Evolutionary conservation across 495 filamentous ascomycete genomes (phyloP), one percentile per base, ranked within the genome.

Genomic region (Articulospora tetracladia): DNA sequence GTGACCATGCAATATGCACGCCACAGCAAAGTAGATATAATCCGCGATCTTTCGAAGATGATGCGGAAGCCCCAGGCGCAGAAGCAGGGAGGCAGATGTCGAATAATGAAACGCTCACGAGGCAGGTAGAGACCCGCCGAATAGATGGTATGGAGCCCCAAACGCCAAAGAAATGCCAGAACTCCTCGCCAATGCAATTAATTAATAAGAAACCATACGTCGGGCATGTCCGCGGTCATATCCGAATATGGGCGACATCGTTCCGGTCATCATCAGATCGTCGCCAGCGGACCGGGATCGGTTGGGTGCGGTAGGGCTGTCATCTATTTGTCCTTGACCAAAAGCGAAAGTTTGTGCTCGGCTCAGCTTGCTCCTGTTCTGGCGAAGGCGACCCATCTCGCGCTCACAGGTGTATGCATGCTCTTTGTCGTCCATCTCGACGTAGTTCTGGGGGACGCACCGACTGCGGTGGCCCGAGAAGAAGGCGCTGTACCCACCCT

Each of bases 261-360:
- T 82, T 51, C 55, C 65, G 80, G 68, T 82, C 77, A 74, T 75
- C 34, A 72, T 63, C 2, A 83, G 78, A 23, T 80, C 75, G 56
- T 76, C 74, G 63, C 57, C 72, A 67, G 49, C 69, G 67, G 55
- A 74, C 68, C 54, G 69, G 60, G 58, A 61, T 52, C 86, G 81
- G 59, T 77, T 79, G 1, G 85, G 78, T 17, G 82, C 86, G 2
- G 88, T 93, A 10, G 91, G 91, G 60, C 90, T 93, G 64, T 92
- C 90, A 53, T 96, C 86, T 69, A 91, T 82, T 20, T 55, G 36
- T 46, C 83, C 77, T 65, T 95, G 82, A 27, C 84, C 84, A 75
- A 97, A 97, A 20, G 93, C 93, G 74, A 92, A 99, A 0, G 93
- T 99, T 71, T 96, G 90, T 19, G 95, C 92, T 41, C 95, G 82